Percentiles rank a stretch among this genome's conserved stretches.
phyloP scores from a whole-genome alignment of 192 early-diverging fungal genomes.

The Coemansia reversa region DNA sequence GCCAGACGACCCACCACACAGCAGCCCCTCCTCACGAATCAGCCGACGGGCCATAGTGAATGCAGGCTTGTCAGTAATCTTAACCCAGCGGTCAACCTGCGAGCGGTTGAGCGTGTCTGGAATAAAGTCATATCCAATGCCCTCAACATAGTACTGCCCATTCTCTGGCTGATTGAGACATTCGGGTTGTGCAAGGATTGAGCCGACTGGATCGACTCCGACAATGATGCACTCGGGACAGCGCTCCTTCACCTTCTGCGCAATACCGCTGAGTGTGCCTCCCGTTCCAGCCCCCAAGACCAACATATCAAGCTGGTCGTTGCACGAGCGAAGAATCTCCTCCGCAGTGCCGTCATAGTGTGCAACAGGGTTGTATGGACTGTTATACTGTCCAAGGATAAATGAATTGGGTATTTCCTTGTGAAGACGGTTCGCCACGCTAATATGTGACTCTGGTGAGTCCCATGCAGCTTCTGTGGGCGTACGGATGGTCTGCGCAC shows the following conservation, averaged over 20 bases:
- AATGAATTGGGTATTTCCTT: constrained; percentile 94
- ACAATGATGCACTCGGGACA: constrained; percentile 82
- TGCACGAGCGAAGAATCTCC: constrained; percentile 76
- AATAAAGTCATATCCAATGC: constrained; percentile 99
- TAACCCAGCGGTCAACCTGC: constrained; percentile 93
- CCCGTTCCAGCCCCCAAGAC: constrained; percentile 95
- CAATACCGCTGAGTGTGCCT: constrained; percentile 95
- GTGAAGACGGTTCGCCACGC: constrained; percentile 90
- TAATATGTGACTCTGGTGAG: constrained; percentile 97
- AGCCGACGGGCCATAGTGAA: constrained; percentile 95
- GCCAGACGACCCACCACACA: constrained; percentile 96
- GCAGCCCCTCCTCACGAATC: constrained; percentile 94
- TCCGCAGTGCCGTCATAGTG: constrained; percentile 95
- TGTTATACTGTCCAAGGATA: constrained; percentile 96
- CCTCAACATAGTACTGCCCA: constrained; percentile 89
- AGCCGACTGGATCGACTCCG: constrained; percentile 93
- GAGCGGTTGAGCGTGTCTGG: constrained; percentile 84
- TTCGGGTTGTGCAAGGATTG: constrained; percentile 89
- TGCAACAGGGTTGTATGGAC: constrained; percentile 96
- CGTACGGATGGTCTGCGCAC: constrained; percentile 97
- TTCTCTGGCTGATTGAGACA: constrained; percentile 67
- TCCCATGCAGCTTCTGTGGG: constrained; percentile 99
- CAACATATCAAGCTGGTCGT: constrained; percentile 92
- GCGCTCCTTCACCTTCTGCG: constrained; percentile 92
- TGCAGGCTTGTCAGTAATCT: constrained; percentile 92